Base-by-base conservation (phyloP, 345 rosid species). In the Geranium brycei region DNA sequence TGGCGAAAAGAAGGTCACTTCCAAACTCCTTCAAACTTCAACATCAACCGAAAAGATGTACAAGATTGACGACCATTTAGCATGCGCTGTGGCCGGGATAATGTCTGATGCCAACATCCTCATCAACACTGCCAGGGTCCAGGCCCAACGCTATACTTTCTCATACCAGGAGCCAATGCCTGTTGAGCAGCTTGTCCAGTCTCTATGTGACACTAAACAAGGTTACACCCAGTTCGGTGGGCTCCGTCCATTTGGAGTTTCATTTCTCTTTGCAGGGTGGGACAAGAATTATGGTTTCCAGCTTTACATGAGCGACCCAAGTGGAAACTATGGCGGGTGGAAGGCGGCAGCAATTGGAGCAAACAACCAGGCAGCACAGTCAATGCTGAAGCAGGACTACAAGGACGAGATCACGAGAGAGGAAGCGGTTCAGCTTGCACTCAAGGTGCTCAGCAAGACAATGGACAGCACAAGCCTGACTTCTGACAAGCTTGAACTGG, bases 61-160 rank as follows among this genome's bases (percentile, higher is more conserved):
- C 89, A 91, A 91, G 85, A 89, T 91, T 4, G 98, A 91, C 35
- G 98, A 89, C 65, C 98, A 91, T 65, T 87, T 91, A 10, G 98
- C 98, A 0, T 89, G 92, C 67, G 98, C 98, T 0, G 98, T 91
- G 41, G 98, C 98, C 65, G 98, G 98, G 31, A 91, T 91, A 41
- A 91, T 91, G 98, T 91, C 98, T 38, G 98, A 91, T 72, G 98
- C 98, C 68, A 91, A 91, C 76, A 91, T 91, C 67, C 87, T 91
- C 13, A 89, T 91, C 77, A 91, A 89, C 80, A 87, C 96, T 1
- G 98, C 98, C 19, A 58, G 98, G 66, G 90, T 91, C 74, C 98
- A 89, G 75, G 95, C 98, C 18, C 96, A 89, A 56, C 92, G 98
- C 59, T 91, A 89, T 70, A 84, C 92, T 18, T 91, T 63, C 73